Evolutionary conservation across 192 early-diverging fungal genomes (phyloP).

Genomic region (Umbelopsis sp.): DNA sequence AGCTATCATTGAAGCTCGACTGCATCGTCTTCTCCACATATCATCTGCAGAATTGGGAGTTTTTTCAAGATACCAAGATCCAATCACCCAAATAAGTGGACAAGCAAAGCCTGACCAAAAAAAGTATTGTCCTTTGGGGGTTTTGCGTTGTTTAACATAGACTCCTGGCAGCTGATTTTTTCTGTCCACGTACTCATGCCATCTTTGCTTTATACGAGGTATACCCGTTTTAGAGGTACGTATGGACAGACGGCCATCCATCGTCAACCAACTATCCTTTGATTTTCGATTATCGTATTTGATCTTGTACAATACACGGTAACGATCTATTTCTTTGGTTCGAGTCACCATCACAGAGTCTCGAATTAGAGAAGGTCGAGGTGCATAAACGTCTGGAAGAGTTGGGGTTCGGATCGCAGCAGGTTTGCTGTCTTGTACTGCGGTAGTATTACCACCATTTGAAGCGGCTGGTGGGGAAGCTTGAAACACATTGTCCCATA

Average conservation of each 20-base stretch:
- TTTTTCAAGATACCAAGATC: neutral
- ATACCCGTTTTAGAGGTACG: neutral
- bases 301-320: neutral
- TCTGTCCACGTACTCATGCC: neutral
- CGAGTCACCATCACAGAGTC: neutral
- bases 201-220: neutral
- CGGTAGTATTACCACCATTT: neutral
- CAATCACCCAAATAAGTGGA: conserved; percentile 4
- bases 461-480: neutral
- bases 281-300: conserved; percentile 15
- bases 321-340: neutral
- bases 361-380: neutral
- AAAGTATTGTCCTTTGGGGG: neutral
- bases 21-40: neutral
- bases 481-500: neutral
- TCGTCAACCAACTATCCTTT: neutral
- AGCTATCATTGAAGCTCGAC: neutral
- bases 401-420: neutral
- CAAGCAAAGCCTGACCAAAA: neutral
- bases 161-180: neutral
- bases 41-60: neutral
- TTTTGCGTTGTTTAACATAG: neutral
- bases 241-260: neutral
- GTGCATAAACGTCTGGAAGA: neutral
- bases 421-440: neutral